Evolutionary conservation across 257 asterid genomes (phyloP).

Genomic region (Solanum sitiens): DNA sequence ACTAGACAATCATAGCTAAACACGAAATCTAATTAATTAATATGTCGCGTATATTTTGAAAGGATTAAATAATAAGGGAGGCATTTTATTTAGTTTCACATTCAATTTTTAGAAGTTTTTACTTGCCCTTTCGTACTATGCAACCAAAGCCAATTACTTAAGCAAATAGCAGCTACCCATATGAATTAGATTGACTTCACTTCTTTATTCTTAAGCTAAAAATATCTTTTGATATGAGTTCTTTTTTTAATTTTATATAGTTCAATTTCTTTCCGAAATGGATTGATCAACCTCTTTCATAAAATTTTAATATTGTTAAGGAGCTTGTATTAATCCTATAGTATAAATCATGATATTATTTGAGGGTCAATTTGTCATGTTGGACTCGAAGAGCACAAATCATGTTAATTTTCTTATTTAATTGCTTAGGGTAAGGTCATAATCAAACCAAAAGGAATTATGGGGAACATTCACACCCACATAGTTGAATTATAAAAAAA

Average conservation of each 20-base stretch:
- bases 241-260: background rate
- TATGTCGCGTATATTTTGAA: background rate
- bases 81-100: background rate
- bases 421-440: background rate
- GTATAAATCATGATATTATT: background rate
- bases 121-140: background rate
- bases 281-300: background rate
- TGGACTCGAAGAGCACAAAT: background rate
- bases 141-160: background rate
- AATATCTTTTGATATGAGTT: background rate
- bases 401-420: background rate
- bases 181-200: background rate
- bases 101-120: background rate
- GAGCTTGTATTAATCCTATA: background rate
- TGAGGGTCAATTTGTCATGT: background rate
- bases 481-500: background rate
- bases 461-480: background rate
- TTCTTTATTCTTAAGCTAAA: background rate
- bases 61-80: background rate
- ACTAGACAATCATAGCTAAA: background rate
- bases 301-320: background rate
- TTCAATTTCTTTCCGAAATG: background rate
- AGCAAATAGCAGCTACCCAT: background rate
- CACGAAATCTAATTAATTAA: background rate
- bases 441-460: background rate